Evolutionary conservation across 2,329 filamentous ascomycete species (phyloP).

Genomic region (Ceratocystis ficicola): DNA sequence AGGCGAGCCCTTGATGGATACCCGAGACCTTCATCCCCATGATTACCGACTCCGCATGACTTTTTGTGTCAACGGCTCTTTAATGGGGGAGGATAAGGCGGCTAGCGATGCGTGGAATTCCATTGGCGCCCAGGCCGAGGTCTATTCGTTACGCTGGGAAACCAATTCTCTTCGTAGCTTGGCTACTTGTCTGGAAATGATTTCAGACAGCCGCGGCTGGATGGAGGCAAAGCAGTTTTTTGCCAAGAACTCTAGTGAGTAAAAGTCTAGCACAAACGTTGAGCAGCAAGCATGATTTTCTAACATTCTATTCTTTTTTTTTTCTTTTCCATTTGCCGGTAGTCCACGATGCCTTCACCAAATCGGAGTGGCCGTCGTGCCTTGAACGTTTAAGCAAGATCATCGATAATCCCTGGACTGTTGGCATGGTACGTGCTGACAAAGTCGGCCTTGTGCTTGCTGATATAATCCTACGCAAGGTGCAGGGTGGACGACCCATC

Average conservation of each 20-base stretch:
- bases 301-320: slow-evolving; percentile 24
- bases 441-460: slow-evolving; percentile 62
- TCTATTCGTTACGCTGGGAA: slow-evolving; percentile 78
- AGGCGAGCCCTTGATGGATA: slow-evolving; percentile 36
- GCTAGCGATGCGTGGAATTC: slow-evolving; percentile 60
- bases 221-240: slow-evolving; percentile 47
- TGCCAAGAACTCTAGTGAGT: slow-evolving; percentile 37
- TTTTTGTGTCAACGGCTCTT: slow-evolving; percentile 72
- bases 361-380: slow-evolving; percentile 46
- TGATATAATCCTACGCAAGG: slow-evolving; percentile 67
- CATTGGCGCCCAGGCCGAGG: slow-evolving; percentile 59
- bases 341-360: slow-evolving; percentile 19
- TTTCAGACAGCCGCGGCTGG: slow-evolving; percentile 76
- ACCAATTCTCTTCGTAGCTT: slow-evolving; percentile 63
- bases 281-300: slow-evolving; percentile 23
- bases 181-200: slow-evolving; percentile 61
- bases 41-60: slow-evolving; percentile 66
- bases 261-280: not conserved
- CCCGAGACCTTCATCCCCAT: slow-evolving; percentile 40
- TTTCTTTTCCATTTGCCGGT: slow-evolving; percentile 40
- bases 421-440: slow-evolving; percentile 63
- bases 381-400: slow-evolving; percentile 59
- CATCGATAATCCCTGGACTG: slow-evolving; percentile 69
- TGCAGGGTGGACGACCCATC: slow-evolving; percentile 70
- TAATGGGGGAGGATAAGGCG: slow-evolving; percentile 60